Base-by-base conservation (phyloP, 352 stramenopile genomes). In the Phytophthora chlamydospora region DNA sequence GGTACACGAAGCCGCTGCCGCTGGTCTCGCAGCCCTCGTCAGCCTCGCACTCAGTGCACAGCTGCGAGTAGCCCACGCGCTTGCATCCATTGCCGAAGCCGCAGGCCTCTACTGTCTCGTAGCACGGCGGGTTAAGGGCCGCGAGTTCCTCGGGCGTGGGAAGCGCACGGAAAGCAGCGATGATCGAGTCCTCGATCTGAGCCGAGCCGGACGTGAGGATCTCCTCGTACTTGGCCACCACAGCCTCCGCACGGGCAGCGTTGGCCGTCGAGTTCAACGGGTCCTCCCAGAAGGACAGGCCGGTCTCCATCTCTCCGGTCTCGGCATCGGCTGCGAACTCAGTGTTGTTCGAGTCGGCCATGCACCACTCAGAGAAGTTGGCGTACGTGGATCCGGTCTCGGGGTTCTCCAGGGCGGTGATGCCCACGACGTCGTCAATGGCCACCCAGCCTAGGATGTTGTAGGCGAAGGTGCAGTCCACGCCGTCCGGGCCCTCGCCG, bases 381-480 rank as follows among this genome's bases (percentile, higher is more conserved):
- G 57, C 53, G 66, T 80, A 93, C n/a, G 48, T 34, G 33, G 76
- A 75, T 21, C 64, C 69, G 0, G 69, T 82, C 8, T 65, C 65
- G 2, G 82, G 57, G 58, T 90, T 80, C 31, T 78, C 68, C 14
- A 90, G 65, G 13, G 50, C 55, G 6, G 84, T 91, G 64, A 93
- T 91, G 6, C 84, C 84, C 1, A 93, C 84, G 19, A 93, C 56
- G 42, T 93, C 84, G 40, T 93, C 84, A 46, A 93, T 88, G 12
- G 84, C 62, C 13, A 93, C 77, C 80, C 79, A 91, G 19, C 85
- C 85, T 0, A 94, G 34, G 35, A 94, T 80, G 50, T 85, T 86
- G 76, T 94, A 94, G 13, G 80, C 68, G 34, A 83, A 94, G 11
- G 82, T 94, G 50, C 85, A 94, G 14, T 82, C 73, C 0, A 94